Percentiles rank a stretch among this genome's conserved stretches.
Conservation (phyloP, 1,284 basidiomycete species). For the Mycosarcoma maydis region DNA sequence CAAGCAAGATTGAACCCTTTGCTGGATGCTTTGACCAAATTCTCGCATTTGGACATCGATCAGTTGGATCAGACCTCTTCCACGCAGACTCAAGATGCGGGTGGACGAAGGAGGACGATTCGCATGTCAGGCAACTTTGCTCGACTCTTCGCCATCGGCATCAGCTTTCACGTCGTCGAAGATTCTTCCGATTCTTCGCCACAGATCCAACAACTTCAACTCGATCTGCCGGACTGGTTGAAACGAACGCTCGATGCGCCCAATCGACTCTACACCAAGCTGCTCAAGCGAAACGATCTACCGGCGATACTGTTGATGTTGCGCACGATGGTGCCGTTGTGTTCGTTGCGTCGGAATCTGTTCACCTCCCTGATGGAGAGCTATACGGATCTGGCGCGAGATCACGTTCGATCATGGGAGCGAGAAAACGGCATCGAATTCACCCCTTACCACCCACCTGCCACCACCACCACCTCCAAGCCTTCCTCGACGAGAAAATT, state of each 20-base stretch:
- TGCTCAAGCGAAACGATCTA: slow-evolving; percentile 17
- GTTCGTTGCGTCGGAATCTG: slow-evolving; percentile 20
- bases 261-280: background rate
- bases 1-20: slow-evolving; percentile 9
- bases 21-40: slow-evolving; percentile 2
- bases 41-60: slow-evolving; percentile 20
- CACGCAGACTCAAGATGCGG: background rate
- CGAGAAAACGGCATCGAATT: slow-evolving; percentile 1
- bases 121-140: slow-evolving; percentile 7
- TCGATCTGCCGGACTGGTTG: slow-evolving; percentile 22
- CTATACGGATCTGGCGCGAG: slow-evolving; percentile 24
- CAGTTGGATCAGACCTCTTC: slow-evolving; percentile 9
- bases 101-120: background rate
- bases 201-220: slow-evolving; percentile 1
- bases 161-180: slow-evolving; percentile 25
- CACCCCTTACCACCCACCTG: slow-evolving; percentile 12
- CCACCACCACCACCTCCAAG: background rate
- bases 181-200: slow-evolving; percentile 2
- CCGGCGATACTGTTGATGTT: slow-evolving; percentile 33
- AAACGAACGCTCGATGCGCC: background rate
- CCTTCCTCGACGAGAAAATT: too few species aligned
- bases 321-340: slow-evolving; percentile 25
- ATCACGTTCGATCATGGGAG: slow-evolving; percentile 21
- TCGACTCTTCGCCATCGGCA: slow-evolving; percentile 12
- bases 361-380: slow-evolving; percentile 23